Conservation (phyloP, 2,329 filamentous ascomycete species). For the Penicillium aurantiogriseum region DNA sequence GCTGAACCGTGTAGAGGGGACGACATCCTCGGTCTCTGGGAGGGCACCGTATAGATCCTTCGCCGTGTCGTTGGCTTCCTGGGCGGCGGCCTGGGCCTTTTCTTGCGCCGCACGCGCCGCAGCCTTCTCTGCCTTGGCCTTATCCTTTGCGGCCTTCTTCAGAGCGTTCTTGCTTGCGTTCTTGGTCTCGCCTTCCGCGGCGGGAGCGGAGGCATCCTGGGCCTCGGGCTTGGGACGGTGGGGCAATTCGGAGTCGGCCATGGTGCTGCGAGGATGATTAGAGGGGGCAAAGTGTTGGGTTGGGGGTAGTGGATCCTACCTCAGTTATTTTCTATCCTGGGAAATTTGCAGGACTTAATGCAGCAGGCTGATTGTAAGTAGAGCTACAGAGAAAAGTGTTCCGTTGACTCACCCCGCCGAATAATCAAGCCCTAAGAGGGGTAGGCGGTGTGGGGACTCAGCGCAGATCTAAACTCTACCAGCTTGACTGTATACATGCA, state of each 20-base stretch:
- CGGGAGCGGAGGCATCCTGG: conserved; percentile 26
- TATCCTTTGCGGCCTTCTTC: conserved; percentile 87
- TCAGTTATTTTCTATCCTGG: conserved; percentile 21
- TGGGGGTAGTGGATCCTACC: conserved; percentile 10
- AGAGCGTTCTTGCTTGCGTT: conserved; percentile 69
- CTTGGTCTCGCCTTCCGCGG: conserved; percentile 39
- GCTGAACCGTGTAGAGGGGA: conserved; percentile 60
- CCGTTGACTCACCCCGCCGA: conserved; percentile 35
- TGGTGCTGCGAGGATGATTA: conserved; percentile 22
- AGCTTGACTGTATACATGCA: background rate
- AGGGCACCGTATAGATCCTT: conserved; percentile 79
- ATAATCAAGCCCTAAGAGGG: conserved; percentile 33
- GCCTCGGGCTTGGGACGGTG: conserved; percentile 42
- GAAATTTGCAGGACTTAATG: conserved; percentile 2
- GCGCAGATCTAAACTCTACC: background rate
- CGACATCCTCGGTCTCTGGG: conserved; percentile 57
- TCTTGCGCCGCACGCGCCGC: conserved; percentile 69
- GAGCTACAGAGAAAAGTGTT: conserved; percentile 10
- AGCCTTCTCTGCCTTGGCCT: conserved; percentile 82
- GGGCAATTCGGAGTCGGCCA: conserved; percentile 43
- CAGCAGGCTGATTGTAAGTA: conserved; percentile 5
- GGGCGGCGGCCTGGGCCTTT: conserved; percentile 65
- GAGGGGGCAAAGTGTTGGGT: background rate
- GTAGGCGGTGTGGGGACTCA: conserved; percentile 13
- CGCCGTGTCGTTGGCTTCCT: conserved; percentile 57